Evolutionary conservation across 1,139 yeast genomes (phyloP), one percentile per base, ranked within the genome.

Genomic region (Blastobotrys petasosporus): DNA sequence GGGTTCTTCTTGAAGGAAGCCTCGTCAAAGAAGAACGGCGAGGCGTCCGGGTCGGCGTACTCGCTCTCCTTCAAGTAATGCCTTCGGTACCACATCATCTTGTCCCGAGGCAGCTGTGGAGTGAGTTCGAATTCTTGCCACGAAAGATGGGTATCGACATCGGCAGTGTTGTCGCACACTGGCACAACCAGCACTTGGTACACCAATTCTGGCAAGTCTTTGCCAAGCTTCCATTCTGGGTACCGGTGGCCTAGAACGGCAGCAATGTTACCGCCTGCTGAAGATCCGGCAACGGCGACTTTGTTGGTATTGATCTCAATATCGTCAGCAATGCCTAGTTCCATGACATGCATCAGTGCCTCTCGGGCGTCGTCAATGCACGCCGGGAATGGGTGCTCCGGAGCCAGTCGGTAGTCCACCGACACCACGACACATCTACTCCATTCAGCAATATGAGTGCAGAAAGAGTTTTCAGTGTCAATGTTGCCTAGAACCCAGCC

Each of bases 231-330:
- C 25, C 25, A 20, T 20, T 20, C 25, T 20, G 25, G 25, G 31
- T 60, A 66, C 54, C 68, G 69, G 53, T 74, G 76, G 16, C 71
- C 58, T 38, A 72, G 62, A 6, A 69, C 62, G 1, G 75, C 75
- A 13, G 74, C 64, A 51, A 73, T 61, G 55, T 72, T 70, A 2
- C 76, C 76, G 20, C 76, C 79, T 15, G 78, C 78, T 2, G 77
- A 73, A 1, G 74, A 69, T 0, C 79, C 78, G 10, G 71, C 77
- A 16, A 71, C 61, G 9, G 70, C 69, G n/a, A 74, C 59, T 42
- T 66, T 69, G 32, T 55, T 55, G 33, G 55, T 54, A 51, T 74
- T 63, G 34, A 69, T 62, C 4, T 60, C 62, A 31, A 71, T 54
- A 11, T 52, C 57, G 35, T 48, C 41, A 2, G 63, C 53, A 39